Evolutionary conservation across 148 eudicot genomes (phyloP), one percentile per base, ranked within the genome.

Genomic region (Rhododendron kiyosumense): DNA sequence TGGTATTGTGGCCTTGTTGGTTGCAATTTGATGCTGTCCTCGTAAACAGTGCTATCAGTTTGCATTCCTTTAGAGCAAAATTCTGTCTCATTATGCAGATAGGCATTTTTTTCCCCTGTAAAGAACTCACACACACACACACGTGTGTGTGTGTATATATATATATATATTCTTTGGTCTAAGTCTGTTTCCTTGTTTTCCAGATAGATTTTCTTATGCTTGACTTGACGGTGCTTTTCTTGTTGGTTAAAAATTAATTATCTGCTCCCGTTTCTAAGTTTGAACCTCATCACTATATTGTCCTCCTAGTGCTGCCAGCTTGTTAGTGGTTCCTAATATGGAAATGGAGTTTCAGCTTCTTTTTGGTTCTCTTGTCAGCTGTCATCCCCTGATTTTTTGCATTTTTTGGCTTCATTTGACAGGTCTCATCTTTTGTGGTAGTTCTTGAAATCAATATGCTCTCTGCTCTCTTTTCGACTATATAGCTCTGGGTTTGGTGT

Each of bases 401-500:
- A 20, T 8, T 30, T 30, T 65, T 43, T 38, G 26, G 17, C 14
- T 45, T 79, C 10, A 63, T 79, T 76, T 34, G 45, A 38, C 48
- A 79, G 74, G 63, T n/a, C 36, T 22, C 18, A 12, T 63, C 34
- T 41, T 79, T 79, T 1, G 43, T 79, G 30, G 61, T 34, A 46
- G 69, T 85, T 79, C 57, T 85, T 71, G 24, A 67, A 85, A 12
- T 32, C 13, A 18, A n/a, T 79, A 46, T 7, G 22, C 63, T 79
- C 28, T 63, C 77, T 59, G 83, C 61, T 78, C 78, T 76, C 75
- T 48, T 79, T 85, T 65, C 12, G 59, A 59, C 61, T 20, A 78
- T 11, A 43, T 59, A 54, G 30, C 38, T 81, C n/a, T 22, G 65
- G 38, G 83, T 61, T 85, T 65, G 78, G 65, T 86, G 74, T 71